Evolutionary conservation across 1,284 basidiomycete species (phyloP), one percentile per base, ranked within the genome.

Genomic region (Trametes versicolor): DNA sequence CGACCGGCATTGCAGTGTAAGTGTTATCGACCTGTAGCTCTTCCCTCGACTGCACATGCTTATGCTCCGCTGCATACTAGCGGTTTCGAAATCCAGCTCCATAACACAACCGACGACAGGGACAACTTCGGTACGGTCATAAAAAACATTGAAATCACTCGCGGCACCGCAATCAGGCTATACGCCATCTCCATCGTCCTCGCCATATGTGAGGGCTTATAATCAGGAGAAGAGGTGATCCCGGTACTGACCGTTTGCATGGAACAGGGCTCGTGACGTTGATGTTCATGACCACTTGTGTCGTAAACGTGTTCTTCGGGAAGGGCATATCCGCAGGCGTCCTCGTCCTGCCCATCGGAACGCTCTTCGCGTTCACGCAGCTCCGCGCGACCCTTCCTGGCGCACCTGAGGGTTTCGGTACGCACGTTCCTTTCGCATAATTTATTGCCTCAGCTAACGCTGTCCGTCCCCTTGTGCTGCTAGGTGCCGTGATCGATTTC

Each of bases 331-430:
- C 64, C 9, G 49, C 69, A 4, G 68, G 65, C 8, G 62, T 74
- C 9, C 68, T 73, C 25, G 69, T 71, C 6, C 34, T 73, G 21
- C 71, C 72, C 1, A 65, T 71, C 27, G 69, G 70, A 8, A 70
- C 71, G 4, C 65, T 74, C 37, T 73, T 73, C 58, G 72, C 72
- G 9, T 74, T 73, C 59, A 73, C 70, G 3, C 66, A 70, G 34
- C 65, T 74, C 13, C 71, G 72, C 17, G 25, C 51, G 12, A 74
- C 70, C 15, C 59, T 74, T 6, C 72, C 72, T 1, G 70, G 70
- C 4, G 72, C 72, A 1, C 71, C 70, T 1, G 53, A 54, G n/a
- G 70, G 70, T 4, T 74, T 74, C 37, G 71, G 71, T 74, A 51
- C 57, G 15, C 48, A 12, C 7, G 15, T 49, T 13, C 45, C 3